These are phyloP conservation scores for Rhizoctonia solani DNA, from an alignment of 1,284 basidiomycete species.

Conservation along the genomic window DNA sequence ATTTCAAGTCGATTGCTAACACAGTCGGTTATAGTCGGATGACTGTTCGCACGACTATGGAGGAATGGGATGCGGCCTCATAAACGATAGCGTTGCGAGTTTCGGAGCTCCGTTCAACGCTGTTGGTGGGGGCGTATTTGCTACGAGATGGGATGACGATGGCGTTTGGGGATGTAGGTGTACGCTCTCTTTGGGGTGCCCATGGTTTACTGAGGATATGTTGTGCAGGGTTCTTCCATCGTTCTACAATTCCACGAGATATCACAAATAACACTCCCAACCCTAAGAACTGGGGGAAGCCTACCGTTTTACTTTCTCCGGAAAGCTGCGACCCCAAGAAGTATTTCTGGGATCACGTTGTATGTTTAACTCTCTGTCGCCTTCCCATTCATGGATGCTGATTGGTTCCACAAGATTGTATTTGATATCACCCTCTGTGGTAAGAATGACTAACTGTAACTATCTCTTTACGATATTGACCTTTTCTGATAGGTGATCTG, in stretches of 20 bases:
- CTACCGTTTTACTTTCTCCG: slow-evolving; percentile 62
- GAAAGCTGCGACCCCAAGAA: slow-evolving; percentile 58
- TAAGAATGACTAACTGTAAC: slow-evolving; percentile 42
- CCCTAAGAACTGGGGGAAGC: slow-evolving; percentile 64
- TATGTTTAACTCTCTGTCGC: slow-evolving; percentile 40
- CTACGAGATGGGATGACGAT: slow-evolving; percentile 75
- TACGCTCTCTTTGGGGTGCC: neutral
- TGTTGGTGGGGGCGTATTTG: slow-evolving; percentile 72
- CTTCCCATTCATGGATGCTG: neutral
- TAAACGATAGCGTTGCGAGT: slow-evolving; percentile 68
- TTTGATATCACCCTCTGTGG: slow-evolving; percentile 81
- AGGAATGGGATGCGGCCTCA: slow-evolving; percentile 71
- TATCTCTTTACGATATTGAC: too few species aligned
- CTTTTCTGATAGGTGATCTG: slow-evolving; percentile 86
- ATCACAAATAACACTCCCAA: slow-evolving; percentile 57
- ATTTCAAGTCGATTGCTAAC: neutral
- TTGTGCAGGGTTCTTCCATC: slow-evolving; percentile 71
- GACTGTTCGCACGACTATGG: slow-evolving; percentile 6
- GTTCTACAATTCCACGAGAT: slow-evolving; percentile 68
- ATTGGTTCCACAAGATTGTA: neutral
- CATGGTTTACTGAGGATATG: slow-evolving; percentile 24
- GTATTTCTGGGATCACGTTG: slow-evolving; percentile 53
- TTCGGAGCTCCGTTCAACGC: slow-evolving; percentile 72
- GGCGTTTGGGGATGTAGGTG: slow-evolving; percentile 73
- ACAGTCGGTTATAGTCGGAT: neutral